Evolutionary conservation across 1,284 basidiomycete genomes (phyloP).

Genomic region (Ceratobasidium papillatum): DNA sequence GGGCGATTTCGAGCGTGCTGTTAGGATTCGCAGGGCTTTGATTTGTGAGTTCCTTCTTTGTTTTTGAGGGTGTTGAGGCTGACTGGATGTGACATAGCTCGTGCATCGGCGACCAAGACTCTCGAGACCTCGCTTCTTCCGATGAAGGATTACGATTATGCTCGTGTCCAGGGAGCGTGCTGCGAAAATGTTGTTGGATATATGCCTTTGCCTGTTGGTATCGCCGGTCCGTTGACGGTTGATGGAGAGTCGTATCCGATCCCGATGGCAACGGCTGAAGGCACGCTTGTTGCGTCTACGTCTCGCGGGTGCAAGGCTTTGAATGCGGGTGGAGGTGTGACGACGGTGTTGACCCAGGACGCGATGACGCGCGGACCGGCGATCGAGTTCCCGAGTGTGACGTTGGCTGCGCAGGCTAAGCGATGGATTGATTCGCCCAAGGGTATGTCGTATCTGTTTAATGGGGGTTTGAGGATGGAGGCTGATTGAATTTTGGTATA

Average conservation of each 20-base stretch:
- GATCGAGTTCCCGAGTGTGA: constrained; percentile 90
- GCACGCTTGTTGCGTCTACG: constrained; percentile 96
- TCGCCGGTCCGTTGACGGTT: constrained; percentile 94
- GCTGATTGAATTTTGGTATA: not conserved
- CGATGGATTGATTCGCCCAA: constrained; percentile 89
- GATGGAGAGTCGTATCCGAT: constrained; percentile 89
- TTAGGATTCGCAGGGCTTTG: constrained; percentile 85
- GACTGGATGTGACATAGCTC: constrained; percentile 61
- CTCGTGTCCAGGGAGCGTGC: constrained; percentile 93
- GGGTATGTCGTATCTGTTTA: constrained; percentile 4
- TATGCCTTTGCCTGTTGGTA: constrained; percentile 95
- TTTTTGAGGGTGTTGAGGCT: constrained; percentile 9
- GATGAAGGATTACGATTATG: constrained; percentile 90
- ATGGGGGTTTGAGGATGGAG: not conserved
- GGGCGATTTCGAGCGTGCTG: constrained; percentile 87
- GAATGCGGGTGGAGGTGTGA: constrained; percentile 94
- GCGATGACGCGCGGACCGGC: constrained; percentile 99
- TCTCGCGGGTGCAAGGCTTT: constrained; percentile 98
- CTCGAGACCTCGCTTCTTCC: constrained; percentile 88
- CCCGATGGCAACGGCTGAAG: constrained; percentile 99
- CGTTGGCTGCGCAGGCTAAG: constrained; percentile 83
- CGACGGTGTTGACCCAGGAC: constrained; percentile 91
- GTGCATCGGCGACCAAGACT: constrained; percentile 84
- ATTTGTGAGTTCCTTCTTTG: constrained; percentile 71
- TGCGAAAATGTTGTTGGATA: constrained; percentile 99